phyloP scores from a whole-genome alignment of 129 eudicot genomes.

The Centella asiatica region DNA sequence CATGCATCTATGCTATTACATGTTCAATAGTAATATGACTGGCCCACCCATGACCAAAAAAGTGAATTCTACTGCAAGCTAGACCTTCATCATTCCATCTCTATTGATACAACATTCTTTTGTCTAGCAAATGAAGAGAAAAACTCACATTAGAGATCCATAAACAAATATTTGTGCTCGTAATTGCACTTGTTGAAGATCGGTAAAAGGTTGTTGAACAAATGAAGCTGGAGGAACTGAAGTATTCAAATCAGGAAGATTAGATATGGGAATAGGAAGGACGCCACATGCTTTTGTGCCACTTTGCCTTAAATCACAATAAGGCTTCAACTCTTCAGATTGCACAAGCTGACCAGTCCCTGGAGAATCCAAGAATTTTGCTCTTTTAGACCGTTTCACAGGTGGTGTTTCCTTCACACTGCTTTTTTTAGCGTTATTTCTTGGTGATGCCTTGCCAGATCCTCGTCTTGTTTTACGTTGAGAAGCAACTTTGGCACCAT shows the following conservation, averaged over 20 bases:
- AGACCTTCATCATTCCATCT: not conserved
- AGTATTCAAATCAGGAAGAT: constrained; percentile 51
- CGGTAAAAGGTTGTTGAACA: constrained; percentile 72
- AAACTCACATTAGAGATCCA: constrained; percentile 83
- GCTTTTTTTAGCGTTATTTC: constrained; percentile 47
- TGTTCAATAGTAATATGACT: too few relatives aligned
- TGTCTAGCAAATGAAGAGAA: not conserved
- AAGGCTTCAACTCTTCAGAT: constrained; percentile 18
- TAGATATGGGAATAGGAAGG: constrained; percentile 34
- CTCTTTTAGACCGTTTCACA: constrained; percentile 20
- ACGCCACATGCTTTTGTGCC: constrained; percentile 24
- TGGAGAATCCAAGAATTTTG: constrained; percentile 11
- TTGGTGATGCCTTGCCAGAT: constrained; percentile 35
- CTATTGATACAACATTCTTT: not conserved
- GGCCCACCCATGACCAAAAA: not conserved
- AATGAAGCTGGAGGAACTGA: constrained; percentile 31
- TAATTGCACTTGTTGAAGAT: constrained; percentile 82
- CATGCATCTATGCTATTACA: too few relatives aligned
- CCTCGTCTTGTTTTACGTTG: constrained; percentile 67
- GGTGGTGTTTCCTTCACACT: constrained; percentile 34
- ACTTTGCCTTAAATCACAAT: constrained; percentile 26
- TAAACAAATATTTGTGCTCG: constrained; percentile 95
- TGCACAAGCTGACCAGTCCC: constrained; percentile 22
- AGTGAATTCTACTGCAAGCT: not conserved
- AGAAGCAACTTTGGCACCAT: constrained; percentile 38